Evolutionary conservation across 805 yeast species (phyloP), one percentile per base, ranked within the genome.

Genomic region (Maudiozyma serrabonitensis): DNA sequence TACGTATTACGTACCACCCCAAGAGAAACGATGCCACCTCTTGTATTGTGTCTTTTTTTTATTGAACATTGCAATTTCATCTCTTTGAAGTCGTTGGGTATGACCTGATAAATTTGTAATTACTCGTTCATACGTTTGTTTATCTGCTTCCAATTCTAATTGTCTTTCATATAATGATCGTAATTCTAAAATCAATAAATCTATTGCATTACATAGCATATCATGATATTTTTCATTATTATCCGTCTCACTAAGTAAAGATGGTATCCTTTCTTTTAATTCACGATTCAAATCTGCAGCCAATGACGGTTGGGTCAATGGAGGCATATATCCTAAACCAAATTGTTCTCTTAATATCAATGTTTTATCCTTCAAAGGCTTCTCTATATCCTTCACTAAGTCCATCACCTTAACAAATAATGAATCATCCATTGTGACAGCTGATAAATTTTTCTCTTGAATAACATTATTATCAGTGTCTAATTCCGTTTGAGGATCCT

Each of bases 61-160:
- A 46, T 69, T 57, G 46, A 59, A 58, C 43, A 61, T 56, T 41
- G 70, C 67, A 15, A 70, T 64, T 54, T 72, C 75, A 50, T 69
- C 71, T 49, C 91, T 72, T 56, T 85, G 76, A 46, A 84, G 58
- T 57, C 87, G 79, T 64, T 93, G 96, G 6, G 95, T 85, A 62
- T 90, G 89, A 7, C 95, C 97, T 15, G 90, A 86, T 56, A 90
- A 69, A 58, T 87, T 89, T 61, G 88, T 95, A 41, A 93, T 89
- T 56, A 93, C 95, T 2, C 83, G 75, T 57, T 91, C 95, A 61
- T 83, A 89, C 15, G 90, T 79, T 34, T 76, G 77, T 58, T 86
- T 84, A 63, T 89, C 95, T 41, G 73, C 75, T 50, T 70, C 70
- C 18, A 82, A 67, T 8, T 74, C 79, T 35, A 64, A 62, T 45